Evolutionary conservation across 1,284 basidiomycete genomes (phyloP).

Genomic region (Tranzscheliella williamsii): DNA sequence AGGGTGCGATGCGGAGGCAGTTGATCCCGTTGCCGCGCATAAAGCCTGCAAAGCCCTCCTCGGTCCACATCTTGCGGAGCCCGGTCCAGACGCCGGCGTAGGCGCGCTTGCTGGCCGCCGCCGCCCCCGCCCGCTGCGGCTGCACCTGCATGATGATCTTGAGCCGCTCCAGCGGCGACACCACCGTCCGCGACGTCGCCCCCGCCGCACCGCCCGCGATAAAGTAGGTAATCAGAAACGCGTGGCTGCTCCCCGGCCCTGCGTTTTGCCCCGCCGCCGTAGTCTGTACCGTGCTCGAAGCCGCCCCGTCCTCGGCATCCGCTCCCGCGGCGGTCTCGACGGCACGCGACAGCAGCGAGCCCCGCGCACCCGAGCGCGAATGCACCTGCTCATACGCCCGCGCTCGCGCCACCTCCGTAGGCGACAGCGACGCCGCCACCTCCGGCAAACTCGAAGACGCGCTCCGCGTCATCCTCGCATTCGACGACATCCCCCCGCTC

Average conservation of each 20-base stretch:
- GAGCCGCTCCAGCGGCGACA: slow-evolving; percentile 84
- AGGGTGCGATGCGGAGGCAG: slow-evolving; percentile 79
- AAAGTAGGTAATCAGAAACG: slow-evolving; percentile 61
- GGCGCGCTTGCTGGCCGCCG: slow-evolving; percentile 28
- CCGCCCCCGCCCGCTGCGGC: slow-evolving; percentile 15
- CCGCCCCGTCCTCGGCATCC: no score
- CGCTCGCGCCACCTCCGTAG: slow-evolving; percentile 19
- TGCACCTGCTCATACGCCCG: no score
- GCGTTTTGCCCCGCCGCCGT: not conserved
- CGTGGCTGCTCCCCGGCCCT: slow-evolving; percentile 3
- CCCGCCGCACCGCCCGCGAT: slow-evolving; percentile 71
- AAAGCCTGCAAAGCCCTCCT: slow-evolving; percentile 87
- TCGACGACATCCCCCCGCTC: no score
- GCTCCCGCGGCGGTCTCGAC: no score
- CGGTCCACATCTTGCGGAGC: slow-evolving; percentile 73
- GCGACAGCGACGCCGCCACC: slow-evolving; percentile 1
- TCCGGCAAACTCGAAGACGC: no score
- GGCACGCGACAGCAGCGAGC: no score
- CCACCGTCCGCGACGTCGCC: slow-evolving; percentile 79
- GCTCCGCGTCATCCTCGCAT: not conserved
- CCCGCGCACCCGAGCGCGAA: no score
- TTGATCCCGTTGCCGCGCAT: slow-evolving; percentile 87
- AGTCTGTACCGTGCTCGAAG: no score
- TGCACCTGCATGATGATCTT: slow-evolving; percentile 83
- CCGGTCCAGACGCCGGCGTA: slow-evolving; percentile 56